Base-by-base conservation (phyloP, 768 basidiomycete species). In the Pleurotus platypus region DNA sequence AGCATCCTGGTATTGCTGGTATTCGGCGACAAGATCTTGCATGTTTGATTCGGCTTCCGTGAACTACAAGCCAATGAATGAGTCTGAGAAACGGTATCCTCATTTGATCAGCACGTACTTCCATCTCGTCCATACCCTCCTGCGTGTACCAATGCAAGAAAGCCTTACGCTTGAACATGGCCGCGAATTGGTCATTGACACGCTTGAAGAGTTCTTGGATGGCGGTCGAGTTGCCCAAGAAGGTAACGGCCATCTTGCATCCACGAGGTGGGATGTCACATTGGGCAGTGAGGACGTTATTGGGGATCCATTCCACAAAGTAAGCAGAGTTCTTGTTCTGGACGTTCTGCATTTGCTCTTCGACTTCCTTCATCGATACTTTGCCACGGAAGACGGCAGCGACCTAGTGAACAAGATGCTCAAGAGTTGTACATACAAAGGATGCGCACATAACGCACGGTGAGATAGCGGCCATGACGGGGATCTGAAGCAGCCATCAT, bases 241-340 rank as follows among this genome's bases (percentile, higher is more conserved):
- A 98, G 24, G 95, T 98, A 56, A 93, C 94, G 11, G 93, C 89
- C 94, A 95, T 95, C 85, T 94, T 95, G 65, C 92, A 80, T 38
- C 94, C 94, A 59, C 93, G 87, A 51, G 97, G 95, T 66, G 97
- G 84, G 66, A 98, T 96, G 77, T 97, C 94, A 80, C 96, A 98
- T 75, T 98, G 94, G 60, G 97, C 94, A 39, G 94, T 94, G 66
- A 94, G 86, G 59, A 98, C 92, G 67, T 98, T 98, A 86, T 97
- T 97, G 66, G 97, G 97, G 63, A 99, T 98, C 97, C 97, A 99
- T 75, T 99, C 95, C 63, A 98, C 95, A 66, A 98, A 98, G 81
- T 97, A 95, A 4, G 92, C 89, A 35, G 93, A 90, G 81, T 98
- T 97, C 85, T 96, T 97, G 83, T 84, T 92, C 76, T 95, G 91